Percentiles rank a stretch among this genome's conserved stretches.
These are phyloP conservation scores for Aspergillus sp. DNA, from an alignment of 2,329 filamentous ascomycete genomes.

Conservation along the genomic window DNA sequence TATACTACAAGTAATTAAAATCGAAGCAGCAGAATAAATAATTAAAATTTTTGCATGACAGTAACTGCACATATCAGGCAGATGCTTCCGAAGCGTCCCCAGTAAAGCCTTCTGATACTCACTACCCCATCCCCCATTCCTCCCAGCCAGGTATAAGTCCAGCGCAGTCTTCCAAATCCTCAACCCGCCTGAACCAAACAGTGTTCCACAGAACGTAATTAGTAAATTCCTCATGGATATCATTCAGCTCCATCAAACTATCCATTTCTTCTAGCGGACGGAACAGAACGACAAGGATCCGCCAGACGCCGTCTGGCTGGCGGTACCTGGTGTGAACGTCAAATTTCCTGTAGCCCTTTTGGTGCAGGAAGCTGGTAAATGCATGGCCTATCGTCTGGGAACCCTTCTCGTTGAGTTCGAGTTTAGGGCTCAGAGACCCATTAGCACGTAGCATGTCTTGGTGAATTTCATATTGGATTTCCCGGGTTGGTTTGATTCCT, in stretches of 20 bases:
- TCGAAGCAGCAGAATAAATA: no score
- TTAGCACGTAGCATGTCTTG: not conserved
- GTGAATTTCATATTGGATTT: not conserved
- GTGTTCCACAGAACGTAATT: not conserved
- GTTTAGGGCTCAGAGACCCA: not conserved
- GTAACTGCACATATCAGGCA: no score
- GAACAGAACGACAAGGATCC: not conserved
- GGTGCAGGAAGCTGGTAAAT: not conserved
- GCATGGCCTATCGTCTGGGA: not conserved
- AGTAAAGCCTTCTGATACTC: constrained; percentile 11
- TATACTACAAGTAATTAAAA: no score
- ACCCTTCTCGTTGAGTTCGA: no score
- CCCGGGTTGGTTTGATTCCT: not conserved
- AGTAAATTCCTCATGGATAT: not conserved
- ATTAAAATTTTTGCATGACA: no score
- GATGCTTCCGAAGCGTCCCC: no score
- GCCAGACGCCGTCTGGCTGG: not conserved
- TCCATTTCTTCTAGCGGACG: not conserved
- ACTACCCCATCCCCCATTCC: not conserved
- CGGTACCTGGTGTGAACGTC: not conserved
- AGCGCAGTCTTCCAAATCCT: not conserved
- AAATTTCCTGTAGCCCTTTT: not conserved
- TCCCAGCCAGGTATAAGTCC: not conserved
- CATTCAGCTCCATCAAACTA: not conserved
- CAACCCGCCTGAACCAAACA: not conserved